These are phyloP conservation scores for Apiospora hydei DNA, from an alignment of 2,329 filamentous ascomycete species.

Conservation along the genomic window DNA sequence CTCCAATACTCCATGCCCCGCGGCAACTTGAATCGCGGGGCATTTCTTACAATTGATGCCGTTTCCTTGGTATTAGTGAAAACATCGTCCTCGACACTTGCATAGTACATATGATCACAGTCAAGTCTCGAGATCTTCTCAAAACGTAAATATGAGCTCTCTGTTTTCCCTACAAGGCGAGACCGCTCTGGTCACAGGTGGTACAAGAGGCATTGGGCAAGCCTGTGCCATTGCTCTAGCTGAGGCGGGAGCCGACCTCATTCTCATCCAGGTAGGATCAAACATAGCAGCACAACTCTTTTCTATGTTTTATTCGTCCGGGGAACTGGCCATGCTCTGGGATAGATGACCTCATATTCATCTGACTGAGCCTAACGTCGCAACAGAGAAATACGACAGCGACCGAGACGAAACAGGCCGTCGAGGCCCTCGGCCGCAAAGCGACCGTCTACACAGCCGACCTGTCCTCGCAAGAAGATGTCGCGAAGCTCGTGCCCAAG, in stretches of 20 bases:
- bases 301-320: no score
- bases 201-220: conserved; percentile 65
- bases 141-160: conserved; percentile 31
- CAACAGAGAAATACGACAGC: conserved; percentile 50
- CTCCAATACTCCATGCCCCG: background rate
- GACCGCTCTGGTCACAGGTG: conserved; percentile 64
- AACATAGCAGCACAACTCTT: background rate
- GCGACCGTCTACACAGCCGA: conserved; percentile 74
- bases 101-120: no score
- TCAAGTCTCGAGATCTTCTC: background rate
- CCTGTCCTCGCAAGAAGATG: conserved; percentile 66
- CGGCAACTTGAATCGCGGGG: conserved; percentile 10
- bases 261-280: conserved; percentile 57
- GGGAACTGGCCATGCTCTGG: no score
- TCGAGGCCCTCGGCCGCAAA: conserved; percentile 72
- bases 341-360: no score
- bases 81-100: background rate
- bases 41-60: background rate
- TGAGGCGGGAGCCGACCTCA: conserved; percentile 64
- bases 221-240: conserved; percentile 64
- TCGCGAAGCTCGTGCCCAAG: conserved; percentile 65
- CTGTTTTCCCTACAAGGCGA: conserved; percentile 64
- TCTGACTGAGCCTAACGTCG: background rate
- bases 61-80: background rate
- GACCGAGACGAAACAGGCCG: conserved; percentile 63